Conservation (phyloP, 2,329 filamentous ascomycete species). For the Fusarium pseudocircinatum region DNA sequence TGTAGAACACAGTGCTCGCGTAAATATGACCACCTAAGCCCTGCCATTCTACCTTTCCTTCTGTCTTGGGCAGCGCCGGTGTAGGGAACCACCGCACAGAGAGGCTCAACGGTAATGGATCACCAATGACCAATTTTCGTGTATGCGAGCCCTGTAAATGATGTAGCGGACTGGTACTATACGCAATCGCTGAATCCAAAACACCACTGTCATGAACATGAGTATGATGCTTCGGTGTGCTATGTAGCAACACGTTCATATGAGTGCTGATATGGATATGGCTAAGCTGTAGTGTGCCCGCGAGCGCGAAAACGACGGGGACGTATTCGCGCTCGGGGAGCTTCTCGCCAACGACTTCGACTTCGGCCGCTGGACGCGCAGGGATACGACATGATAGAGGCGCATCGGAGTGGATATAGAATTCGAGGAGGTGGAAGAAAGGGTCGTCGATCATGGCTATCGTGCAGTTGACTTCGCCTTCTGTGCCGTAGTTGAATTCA, state of each 20-base stretch:
- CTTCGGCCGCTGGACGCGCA: conserved; percentile 71
- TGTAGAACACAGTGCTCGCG: conserved; percentile 71
- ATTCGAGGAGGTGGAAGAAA: conserved; percentile 91
- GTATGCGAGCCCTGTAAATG: conserved; percentile 63
- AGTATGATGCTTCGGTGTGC: conserved; percentile 68
- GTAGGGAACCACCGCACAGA: conserved; percentile 88
- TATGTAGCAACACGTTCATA: conserved; percentile 88
- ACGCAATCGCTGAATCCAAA: conserved; percentile 87
- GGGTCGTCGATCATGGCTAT: conserved; percentile 79
- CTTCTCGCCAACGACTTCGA: conserved; percentile 64
- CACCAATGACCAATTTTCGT: conserved; percentile 84
- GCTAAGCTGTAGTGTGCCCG: conserved; percentile 86
- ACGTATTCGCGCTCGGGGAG: conserved; percentile 71
- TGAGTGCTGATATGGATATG: conserved; percentile 92
- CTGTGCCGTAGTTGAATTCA: conserved; percentile 85
- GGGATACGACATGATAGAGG: conserved; percentile 92
- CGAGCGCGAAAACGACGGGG: conserved; percentile 86
- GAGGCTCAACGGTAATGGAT: conserved; percentile 81
- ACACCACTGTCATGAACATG: conserved; percentile 77
- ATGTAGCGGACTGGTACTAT: conserved; percentile 79
- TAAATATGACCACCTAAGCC: conserved; percentile 72
- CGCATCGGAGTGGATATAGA: conserved; percentile 97
- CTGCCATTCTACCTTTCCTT: conserved; percentile 71
- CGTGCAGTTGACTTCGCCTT: conserved; percentile 85
- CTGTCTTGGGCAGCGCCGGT: conserved; percentile 73